These are phyloP conservation scores for Oidiodendron maius DNA, from an alignment of 495 filamentous ascomycete genomes.

Conservation along the genomic window DNA sequence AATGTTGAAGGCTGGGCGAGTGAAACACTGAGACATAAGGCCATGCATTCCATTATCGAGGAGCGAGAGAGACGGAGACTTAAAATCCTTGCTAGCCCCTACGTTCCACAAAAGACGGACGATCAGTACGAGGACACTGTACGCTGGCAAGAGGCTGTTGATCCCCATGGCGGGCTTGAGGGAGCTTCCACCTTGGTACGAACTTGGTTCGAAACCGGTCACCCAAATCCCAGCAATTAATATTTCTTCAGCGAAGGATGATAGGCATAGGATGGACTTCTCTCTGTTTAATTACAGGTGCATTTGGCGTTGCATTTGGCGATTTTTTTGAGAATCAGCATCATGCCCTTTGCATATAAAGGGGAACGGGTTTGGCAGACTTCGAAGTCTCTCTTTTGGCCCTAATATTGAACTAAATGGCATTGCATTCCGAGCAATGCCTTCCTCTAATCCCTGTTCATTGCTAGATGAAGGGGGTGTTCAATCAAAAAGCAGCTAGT, in stretches of 20 bases:
- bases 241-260: neutral
- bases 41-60: slow-evolving; percentile 47
- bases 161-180: slow-evolving; percentile 10
- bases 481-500: no score
- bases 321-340: neutral
- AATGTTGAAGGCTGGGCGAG: slow-evolving; percentile 36
- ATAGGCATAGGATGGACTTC: neutral
- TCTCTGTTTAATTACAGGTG: slow-evolving; percentile 16
- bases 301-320: slow-evolving; percentile 17
- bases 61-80: slow-evolving; percentile 47
- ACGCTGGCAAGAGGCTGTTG: slow-evolving; percentile 31
- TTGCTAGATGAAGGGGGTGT: no score
- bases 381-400: neutral
- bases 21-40: slow-evolving; percentile 32
- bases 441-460: no score
- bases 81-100: slow-evolving; percentile 19
- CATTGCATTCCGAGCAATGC: no score
- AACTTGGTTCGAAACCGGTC: slow-evolving; percentile 13
- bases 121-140: slow-evolving; percentile 24
- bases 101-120: slow-evolving; percentile 15
- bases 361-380: neutral
- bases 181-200: slow-evolving; percentile 9
- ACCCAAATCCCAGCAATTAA: neutral
- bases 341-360: neutral
- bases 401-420: neutral